Evolutionary conservation across 2,329 filamentous ascomycete species (phyloP), one percentile per base, ranked within the genome.

Genomic region (Coleophoma crateriformis): DNA sequence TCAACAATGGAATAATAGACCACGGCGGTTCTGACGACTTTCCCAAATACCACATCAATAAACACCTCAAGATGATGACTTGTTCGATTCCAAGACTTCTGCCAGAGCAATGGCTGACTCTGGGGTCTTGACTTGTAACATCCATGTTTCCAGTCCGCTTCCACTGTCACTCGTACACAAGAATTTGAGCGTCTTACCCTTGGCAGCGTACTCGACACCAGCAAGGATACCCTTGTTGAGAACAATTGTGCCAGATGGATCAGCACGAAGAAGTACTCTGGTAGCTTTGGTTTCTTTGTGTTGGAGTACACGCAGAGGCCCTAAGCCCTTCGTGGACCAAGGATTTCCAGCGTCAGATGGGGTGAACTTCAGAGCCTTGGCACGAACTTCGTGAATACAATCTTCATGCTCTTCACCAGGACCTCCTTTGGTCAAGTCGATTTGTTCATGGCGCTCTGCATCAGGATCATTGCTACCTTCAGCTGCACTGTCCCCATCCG

Each of bases 351-450:
- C 71, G 6, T 68, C 67, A 13, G 76, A 75, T 13, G 72, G 68
- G 38, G 75, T 68, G 58, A 82, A 80, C 64, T 85, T 85, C 54
- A 85, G 69, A 12, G 81, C 85, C 66, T 88, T 89, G 41, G 84
- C 82, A 20, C 84, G 80, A 13, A 86, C 76, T 62, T 92, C 85
- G 64, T 87, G 78, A 17, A 90, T 65, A 35, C 84, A 72, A 33
- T 81, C 77, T 65, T 94, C 88, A 50, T 88, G 78, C 63, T 87
- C 84, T 64, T 91, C 86, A 20, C 84, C 84, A 38, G 82, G 78
- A 14, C 81, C 80, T 49, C 77, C 79, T 55, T 79, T 75, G 47
- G 83, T 83, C 58, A 92, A 76, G 62, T 85, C 84, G 56, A 88
- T 78, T 66, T 88, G 85, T 64, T 84, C 78, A 52, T 88, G 77